Evolutionary conservation across 2,329 filamentous ascomycete genomes (phyloP).

Genomic region (Pseudohalonectria lignicola): DNA sequence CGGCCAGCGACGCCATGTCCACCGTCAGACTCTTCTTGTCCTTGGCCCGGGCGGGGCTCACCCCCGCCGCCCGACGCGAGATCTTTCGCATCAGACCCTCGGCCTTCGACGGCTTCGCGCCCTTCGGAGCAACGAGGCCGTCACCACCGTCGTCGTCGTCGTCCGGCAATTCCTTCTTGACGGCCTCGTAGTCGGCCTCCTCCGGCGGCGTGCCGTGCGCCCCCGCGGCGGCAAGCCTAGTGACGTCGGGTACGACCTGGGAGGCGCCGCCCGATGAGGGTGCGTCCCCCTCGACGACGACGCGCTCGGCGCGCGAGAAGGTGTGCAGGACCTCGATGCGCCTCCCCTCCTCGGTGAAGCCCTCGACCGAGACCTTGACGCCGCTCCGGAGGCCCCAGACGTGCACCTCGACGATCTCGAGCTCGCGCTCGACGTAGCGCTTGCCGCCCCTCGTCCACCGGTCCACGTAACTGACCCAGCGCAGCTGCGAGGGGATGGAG

Average conservation of each 20-base stretch:
- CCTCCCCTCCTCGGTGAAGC: slow-evolving; percentile 81
- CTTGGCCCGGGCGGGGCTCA: too few species aligned
- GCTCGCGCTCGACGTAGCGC: slow-evolving; percentile 67
- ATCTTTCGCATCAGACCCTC: slow-evolving; percentile 11
- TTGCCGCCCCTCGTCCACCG: slow-evolving; percentile 66
- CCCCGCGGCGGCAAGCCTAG: slow-evolving; percentile 22
- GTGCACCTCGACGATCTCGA: slow-evolving; percentile 83
- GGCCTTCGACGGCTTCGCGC: slow-evolving; percentile 6
- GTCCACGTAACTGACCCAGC: slow-evolving; percentile 83
- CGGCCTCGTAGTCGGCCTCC: slow-evolving; percentile 6
- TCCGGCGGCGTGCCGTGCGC: slow-evolving; percentile 7
- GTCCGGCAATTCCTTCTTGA: slow-evolving; percentile 3
- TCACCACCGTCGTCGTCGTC: too few species aligned
- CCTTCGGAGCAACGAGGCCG: not conserved
- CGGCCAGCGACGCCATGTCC: slow-evolving; percentile 9
- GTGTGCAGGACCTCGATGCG: slow-evolving; percentile 75
- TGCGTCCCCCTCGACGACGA: slow-evolving; percentile 49
- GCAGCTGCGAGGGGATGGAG: slow-evolving; percentile 82
- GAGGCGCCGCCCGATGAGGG: slow-evolving; percentile 36
- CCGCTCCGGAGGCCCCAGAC: slow-evolving; percentile 81
- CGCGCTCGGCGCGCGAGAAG: slow-evolving; percentile 62
- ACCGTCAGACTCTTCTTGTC: slow-evolving; percentile 19
- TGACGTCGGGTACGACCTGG: slow-evolving; percentile 44
- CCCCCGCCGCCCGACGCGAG: slow-evolving; percentile 7
- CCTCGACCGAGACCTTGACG: slow-evolving; percentile 78